Evolutionary conservation across 2,329 filamentous ascomycete species (phyloP).

Genomic region (Clarireedia monteithiana): DNA sequence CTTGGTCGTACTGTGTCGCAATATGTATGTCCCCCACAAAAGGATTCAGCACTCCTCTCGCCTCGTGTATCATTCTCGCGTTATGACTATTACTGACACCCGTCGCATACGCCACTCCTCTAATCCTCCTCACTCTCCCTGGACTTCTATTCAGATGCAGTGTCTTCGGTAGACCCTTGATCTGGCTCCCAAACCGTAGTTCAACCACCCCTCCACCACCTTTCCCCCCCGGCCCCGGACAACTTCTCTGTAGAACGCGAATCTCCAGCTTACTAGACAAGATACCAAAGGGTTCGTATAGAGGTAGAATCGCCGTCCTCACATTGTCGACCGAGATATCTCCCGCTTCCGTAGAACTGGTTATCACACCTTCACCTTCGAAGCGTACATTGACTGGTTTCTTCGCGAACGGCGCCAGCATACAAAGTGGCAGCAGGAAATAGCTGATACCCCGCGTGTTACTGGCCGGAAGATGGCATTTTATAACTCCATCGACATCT

Average conservation of each 20-base stretch:
- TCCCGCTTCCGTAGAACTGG: slow-evolving; percentile 70
- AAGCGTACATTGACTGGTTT: slow-evolving; percentile 84
- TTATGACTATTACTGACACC: slow-evolving; percentile 92
- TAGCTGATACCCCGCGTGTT: slow-evolving; percentile 81
- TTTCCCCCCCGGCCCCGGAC: slow-evolving; percentile 63
- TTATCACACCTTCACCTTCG: slow-evolving; percentile 86
- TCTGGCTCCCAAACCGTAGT: slow-evolving; percentile 85
- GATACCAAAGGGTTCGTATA: slow-evolving; percentile 88
- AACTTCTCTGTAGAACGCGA: slow-evolving; percentile 71
- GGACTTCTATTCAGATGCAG: slow-evolving; percentile 77
- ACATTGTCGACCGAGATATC: slow-evolving; percentile 92
- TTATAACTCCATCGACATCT: slow-evolving; percentile 56
- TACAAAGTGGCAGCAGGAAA: slow-evolving; percentile 81
- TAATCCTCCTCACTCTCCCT: slow-evolving; percentile 78
- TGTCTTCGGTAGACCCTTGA: slow-evolving; percentile 79
- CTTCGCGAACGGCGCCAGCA: slow-evolving; percentile 91
- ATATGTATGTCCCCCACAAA: slow-evolving; percentile 87
- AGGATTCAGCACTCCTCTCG: slow-evolving; percentile 77
- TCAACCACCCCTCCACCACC: slow-evolving; percentile 92
- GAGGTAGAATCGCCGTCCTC: slow-evolving; percentile 81
- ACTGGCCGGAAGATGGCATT: slow-evolving; percentile 69
- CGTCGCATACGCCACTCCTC: slow-evolving; percentile 88
- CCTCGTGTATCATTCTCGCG: slow-evolving; percentile 86
- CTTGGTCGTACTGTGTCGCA: slow-evolving; percentile 68
- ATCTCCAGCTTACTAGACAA: slow-evolving; percentile 72